phyloP scores from a whole-genome alignment of 1,284 basidiomycete species.

The Coniferiporia sulphurascens region DNA sequence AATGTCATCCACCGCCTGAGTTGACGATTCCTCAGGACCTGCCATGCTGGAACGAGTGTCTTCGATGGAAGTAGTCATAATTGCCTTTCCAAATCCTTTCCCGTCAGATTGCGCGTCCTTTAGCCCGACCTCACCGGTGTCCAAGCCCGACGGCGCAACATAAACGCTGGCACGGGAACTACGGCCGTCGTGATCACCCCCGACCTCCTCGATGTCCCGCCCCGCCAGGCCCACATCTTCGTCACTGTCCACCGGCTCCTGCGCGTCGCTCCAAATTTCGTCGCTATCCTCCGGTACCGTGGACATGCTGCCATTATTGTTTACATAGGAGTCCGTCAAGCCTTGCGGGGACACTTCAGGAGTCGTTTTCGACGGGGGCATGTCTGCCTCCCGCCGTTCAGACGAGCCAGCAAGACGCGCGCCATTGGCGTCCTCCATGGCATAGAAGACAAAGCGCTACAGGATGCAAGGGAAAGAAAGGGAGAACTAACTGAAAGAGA shows the following conservation, averaged over 20 bases:
- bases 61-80: background rate
- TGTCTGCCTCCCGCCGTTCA: background rate
- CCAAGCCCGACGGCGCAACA: conserved; percentile 1
- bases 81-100: background rate
- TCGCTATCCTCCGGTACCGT: conserved; percentile 8
- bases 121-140: background rate
- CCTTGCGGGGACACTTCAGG: background rate
- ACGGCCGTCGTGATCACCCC: conserved; percentile 2
- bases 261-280: conserved; percentile 17
- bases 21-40: background rate
- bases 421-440: conserved; percentile 1
- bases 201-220: conserved; percentile 5
- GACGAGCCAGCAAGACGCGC: background rate
- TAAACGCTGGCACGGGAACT: background rate
- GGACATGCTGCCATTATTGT: conserved; percentile 11
- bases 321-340: background rate
- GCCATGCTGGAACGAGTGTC: background rate
- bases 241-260: conserved; percentile 8
- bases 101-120: background rate
- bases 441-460: background rate
- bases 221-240: background rate
- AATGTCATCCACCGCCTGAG: background rate
- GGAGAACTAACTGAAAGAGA: background rate
- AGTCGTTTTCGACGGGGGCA: background rate
- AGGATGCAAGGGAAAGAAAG: background rate